Evolutionary conservation across 768 basidiomycete species (phyloP), one percentile per base, ranked within the genome.

Genomic region (Leccinum uliginosum): DNA sequence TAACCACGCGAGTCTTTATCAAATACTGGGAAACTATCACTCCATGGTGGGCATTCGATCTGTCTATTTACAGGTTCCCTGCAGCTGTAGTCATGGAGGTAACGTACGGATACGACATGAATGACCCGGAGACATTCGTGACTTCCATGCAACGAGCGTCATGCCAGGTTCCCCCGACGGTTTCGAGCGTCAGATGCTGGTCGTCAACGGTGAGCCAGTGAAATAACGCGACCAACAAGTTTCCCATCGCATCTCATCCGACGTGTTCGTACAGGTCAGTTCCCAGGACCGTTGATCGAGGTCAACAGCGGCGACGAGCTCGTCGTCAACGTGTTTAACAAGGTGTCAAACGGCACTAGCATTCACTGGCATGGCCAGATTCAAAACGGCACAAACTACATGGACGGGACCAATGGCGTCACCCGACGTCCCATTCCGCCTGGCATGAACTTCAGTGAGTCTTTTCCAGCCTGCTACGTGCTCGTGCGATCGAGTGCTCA

Each of bases 361-460:
- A 67, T 73, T 51, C 71, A 73, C 49, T 73, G 73, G 73, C 71
- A 73, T 19, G 66, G 69, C 24, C 68, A 79, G 51, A 64, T 70
- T 35, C 78, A 75, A 59, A 78, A 78, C 53, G 70, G 75, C 30
- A 80, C 80, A 1, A 75, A 76, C 55, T 80, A 72, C 58, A 80
- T 76, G 62, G 81, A 82, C 52, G 81, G 81, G 2, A 74, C 78
- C 0, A 67, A 64, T 8, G 75, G 74, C 9, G 72, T 82, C 45
- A 78, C 80, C 1, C 76, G 82, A 61, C 82, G 82, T 60, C 77
- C 78, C 10, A 82, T 82, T 32, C 80, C 81, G n/a, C 74, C 80
- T 4, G 79, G 79, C 23, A 67, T 73, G 60, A 75, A 74, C 53
- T 71, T 71, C 30, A 54, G 70, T 80, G 58, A 71, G 60, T n/a